A percentile compares a stretch with the other conserved stretches of the same genome.
These are phyloP conservation scores for Morella rubra DNA, from an alignment of 306 rosid species.

Conservation along the genomic window DNA sequence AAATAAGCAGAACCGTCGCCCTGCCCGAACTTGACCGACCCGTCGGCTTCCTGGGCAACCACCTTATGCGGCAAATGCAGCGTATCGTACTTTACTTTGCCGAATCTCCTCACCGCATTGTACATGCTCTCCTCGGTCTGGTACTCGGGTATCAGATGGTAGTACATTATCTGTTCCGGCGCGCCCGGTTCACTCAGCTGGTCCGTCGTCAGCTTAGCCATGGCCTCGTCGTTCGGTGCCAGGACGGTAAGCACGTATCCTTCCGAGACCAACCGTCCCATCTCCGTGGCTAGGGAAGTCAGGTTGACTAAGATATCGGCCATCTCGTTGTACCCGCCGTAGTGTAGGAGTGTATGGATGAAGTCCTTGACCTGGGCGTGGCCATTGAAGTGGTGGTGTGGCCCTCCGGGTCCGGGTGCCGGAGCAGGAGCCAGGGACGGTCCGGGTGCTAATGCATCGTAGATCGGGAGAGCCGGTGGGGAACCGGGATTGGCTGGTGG, in stretches of 20 bases:
- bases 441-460: conserved; percentile 74
- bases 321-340: conserved; percentile 83
- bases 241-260: conserved; percentile 73
- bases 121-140: conserved; percentile 92
- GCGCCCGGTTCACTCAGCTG: conserved; percentile 90
- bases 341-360: conserved; percentile 69
- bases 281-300: conserved; percentile 71
- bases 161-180: conserved; percentile 81
- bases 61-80: conserved; percentile 70
- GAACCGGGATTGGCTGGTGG: conserved; percentile 58
- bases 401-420: conserved; percentile 84
- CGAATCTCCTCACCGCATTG: conserved; percentile 75
- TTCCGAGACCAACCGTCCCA: conserved; percentile 75
- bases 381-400: conserved; percentile 78
- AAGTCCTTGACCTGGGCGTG: conserved; percentile 69
- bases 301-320: conserved; percentile 77
- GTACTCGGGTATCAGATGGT: conserved; percentile 74
- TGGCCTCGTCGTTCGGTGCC: conserved; percentile 83
- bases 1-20: conserved; percentile 71
- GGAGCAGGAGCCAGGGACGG: conserved; percentile 76
- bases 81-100: conserved; percentile 67
- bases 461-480: conserved; percentile 56
- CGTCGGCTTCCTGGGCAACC: conserved; percentile 72
- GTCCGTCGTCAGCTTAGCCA: conserved; percentile 81
- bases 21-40: conserved; percentile 73